Evolutionary conservation across 2,329 filamentous ascomycete species (phyloP).

Genomic region (Ophiocordyceps sinensis): DNA sequence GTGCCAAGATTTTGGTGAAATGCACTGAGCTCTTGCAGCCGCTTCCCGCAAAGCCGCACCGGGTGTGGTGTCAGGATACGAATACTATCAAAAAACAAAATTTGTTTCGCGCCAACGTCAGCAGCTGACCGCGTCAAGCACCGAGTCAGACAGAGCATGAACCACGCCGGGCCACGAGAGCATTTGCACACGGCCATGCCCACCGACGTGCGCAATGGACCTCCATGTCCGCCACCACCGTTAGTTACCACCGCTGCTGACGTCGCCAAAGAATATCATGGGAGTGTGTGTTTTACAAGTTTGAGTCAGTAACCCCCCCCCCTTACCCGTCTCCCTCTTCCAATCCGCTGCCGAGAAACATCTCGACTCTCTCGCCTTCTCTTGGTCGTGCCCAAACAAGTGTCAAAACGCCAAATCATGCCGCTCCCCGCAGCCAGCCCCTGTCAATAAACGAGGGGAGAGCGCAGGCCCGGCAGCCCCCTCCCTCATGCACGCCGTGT

Average conservation of each 20-base stretch:
- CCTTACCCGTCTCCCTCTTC: neutral
- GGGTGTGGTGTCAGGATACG: too few relatives aligned
- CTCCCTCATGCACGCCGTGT: conserved; percentile 1
- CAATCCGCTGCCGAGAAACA: neutral
- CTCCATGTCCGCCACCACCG: neutral
- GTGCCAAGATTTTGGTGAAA: too few relatives aligned
- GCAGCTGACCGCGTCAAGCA: too few relatives aligned
- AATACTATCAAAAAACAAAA: too few relatives aligned
- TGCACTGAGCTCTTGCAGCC: too few relatives aligned
- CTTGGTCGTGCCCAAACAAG: neutral
- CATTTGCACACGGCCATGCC: too few relatives aligned
- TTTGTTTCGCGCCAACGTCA: too few relatives aligned
- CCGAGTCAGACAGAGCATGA: too few relatives aligned
- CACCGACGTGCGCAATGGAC: neutral
- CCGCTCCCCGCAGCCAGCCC: neutral
- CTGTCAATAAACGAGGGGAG: neutral
- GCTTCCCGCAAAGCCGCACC: too few relatives aligned
- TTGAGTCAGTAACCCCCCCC: neutral
- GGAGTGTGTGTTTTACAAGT: neutral
- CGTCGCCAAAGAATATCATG: neutral
- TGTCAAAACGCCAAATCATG: conserved; percentile 4
- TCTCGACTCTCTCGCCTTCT: neutral
- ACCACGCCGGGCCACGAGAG: too few relatives aligned
- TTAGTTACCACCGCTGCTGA: neutral
- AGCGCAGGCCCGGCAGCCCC: conserved; percentile 2